phyloP scores from a whole-genome alignment of 2,329 filamentous ascomycete species.

The Cladosporium sp. region DNA sequence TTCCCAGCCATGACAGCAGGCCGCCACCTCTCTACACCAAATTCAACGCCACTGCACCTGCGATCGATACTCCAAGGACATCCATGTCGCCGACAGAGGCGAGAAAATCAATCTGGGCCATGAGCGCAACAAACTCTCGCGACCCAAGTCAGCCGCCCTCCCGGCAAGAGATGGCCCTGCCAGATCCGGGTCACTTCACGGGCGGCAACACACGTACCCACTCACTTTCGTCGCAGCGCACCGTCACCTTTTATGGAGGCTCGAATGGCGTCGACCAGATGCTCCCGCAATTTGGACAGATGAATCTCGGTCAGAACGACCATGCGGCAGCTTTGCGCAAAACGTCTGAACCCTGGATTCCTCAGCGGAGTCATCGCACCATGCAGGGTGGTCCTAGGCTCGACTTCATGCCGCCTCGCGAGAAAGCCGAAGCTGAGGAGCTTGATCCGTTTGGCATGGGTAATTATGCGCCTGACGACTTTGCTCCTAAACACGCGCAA shows the following conservation, averaged over 20 bases:
- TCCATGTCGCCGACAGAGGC: constrained; percentile 15
- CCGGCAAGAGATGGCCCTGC: constrained; percentile 34
- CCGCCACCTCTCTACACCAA: constrained; percentile 33
- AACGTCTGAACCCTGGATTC: constrained; percentile 1
- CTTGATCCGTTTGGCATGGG: constrained; percentile 22
- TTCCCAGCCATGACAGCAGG: constrained; percentile 19
- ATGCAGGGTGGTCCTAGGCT: not conserved
- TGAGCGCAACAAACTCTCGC: constrained; percentile 35
- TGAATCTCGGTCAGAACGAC: constrained; percentile 8
- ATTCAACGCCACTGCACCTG: constrained; percentile 28
- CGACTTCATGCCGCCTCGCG: not conserved
- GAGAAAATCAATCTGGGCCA: constrained; percentile 2
- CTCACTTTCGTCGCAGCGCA: constrained; percentile 47
- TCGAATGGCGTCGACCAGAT: constrained; percentile 37
- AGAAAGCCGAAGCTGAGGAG: constrained; percentile 19
- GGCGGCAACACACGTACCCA: constrained; percentile 31
- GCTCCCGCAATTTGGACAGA: constrained; percentile 31
- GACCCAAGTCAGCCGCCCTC: constrained; percentile 56
- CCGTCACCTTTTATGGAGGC: constrained; percentile 36
- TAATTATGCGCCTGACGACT: constrained; percentile 33
- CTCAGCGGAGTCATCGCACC: not conserved
- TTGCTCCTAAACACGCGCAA: constrained; percentile 25
- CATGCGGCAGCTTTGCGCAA: constrained; percentile 8
- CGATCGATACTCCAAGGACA: constrained; percentile 17
- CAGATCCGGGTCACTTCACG: constrained; percentile 15